These are phyloP conservation scores for Auricularia heimuer DNA, from an alignment of 768 basidiomycete genomes.

Conservation along the genomic window DNA sequence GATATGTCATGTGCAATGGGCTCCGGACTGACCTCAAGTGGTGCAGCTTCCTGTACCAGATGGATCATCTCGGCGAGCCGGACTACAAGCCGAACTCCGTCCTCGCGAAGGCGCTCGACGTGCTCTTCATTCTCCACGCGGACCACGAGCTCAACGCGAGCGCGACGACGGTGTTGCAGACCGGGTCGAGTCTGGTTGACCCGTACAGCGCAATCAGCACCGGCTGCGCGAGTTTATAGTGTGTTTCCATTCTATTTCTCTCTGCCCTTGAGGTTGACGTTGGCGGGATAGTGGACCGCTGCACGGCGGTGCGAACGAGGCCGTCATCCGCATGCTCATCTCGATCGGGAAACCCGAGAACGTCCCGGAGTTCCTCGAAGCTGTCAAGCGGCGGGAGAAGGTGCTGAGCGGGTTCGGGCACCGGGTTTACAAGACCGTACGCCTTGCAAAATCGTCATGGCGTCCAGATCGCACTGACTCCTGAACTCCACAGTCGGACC, in stretches of 20 bases:
- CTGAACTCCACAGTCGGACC: slow-evolving; percentile 54
- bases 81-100: slow-evolving; percentile 75
- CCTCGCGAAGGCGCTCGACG: slow-evolving; percentile 78
- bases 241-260: slow-evolving; percentile 22
- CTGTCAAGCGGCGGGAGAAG: slow-evolving; percentile 80
- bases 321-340: slow-evolving; percentile 88
- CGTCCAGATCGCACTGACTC: background rate
- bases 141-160: slow-evolving; percentile 89
- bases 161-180: slow-evolving; percentile 78
- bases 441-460: slow-evolving; percentile 12
- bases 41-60: slow-evolving; percentile 66
- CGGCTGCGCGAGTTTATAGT: slow-evolving; percentile 84
- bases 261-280: background rate
- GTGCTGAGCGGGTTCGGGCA: slow-evolving; percentile 89
- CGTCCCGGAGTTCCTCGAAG: slow-evolving; percentile 75
- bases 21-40: no score
- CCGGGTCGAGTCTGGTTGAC: slow-evolving; percentile 81
- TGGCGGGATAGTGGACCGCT: slow-evolving; percentile 46
- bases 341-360: slow-evolving; percentile 77
- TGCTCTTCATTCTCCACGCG: slow-evolving; percentile 79
- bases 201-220: slow-evolving; percentile 83
- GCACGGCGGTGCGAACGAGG: slow-evolving; percentile 85
- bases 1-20: no score
- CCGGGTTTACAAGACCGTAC: slow-evolving; percentile 69
- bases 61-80: slow-evolving; percentile 70